phyloP scores from a whole-genome alignment of 331 rosid genomes.

The Spiraea crenata region DNA sequence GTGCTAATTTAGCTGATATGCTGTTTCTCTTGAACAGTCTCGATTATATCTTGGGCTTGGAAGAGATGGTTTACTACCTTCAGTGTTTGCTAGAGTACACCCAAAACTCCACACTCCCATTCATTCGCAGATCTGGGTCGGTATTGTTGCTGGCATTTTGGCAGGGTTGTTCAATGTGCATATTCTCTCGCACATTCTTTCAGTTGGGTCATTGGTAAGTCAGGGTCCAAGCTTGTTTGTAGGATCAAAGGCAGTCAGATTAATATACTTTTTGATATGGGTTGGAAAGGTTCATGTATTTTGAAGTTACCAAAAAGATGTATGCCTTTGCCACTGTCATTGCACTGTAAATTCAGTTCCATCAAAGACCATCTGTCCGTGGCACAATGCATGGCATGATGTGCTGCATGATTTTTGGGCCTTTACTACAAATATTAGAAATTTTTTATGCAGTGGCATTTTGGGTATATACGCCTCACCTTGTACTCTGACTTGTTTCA shows the following conservation, averaged over 20 bases:
- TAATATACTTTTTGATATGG: neutral
- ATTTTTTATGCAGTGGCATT: neutral
- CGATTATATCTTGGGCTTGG: slow-evolving; percentile 98
- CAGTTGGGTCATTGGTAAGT: slow-evolving; percentile 97
- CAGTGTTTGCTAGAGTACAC: slow-evolving; percentile 73
- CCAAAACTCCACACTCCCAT: slow-evolving; percentile 74
- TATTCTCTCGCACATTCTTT: slow-evolving; percentile 83
- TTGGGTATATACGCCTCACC: slow-evolving; percentile 16
- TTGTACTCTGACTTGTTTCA: slow-evolving; percentile 34
- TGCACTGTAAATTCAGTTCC: neutral
- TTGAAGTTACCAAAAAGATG: neutral
- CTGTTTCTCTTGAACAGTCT: slow-evolving; percentile 65
- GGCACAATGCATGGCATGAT: neutral
- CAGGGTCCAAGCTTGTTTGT: slow-evolving; percentile 18
- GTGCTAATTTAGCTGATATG: slow-evolving; percentile 26
- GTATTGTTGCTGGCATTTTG: slow-evolving; percentile 70
- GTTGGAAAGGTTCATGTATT: slow-evolving; percentile 10
- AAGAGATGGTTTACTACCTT: slow-evolving; percentile 90
- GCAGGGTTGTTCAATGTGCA: slow-evolving; percentile 82
- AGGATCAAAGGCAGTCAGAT: slow-evolving; percentile 14
- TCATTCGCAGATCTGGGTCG: slow-evolving; percentile 94
- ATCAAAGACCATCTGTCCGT: neutral
- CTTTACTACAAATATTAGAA: neutral
- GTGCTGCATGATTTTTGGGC: slow-evolving; percentile 2
- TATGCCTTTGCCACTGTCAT: neutral